A percentile compares a stretch with the other conserved stretches of the same genome.
phyloP scores from a whole-genome alignment of 441 rosid genomes.

The Adansonia gregorii region DNA sequence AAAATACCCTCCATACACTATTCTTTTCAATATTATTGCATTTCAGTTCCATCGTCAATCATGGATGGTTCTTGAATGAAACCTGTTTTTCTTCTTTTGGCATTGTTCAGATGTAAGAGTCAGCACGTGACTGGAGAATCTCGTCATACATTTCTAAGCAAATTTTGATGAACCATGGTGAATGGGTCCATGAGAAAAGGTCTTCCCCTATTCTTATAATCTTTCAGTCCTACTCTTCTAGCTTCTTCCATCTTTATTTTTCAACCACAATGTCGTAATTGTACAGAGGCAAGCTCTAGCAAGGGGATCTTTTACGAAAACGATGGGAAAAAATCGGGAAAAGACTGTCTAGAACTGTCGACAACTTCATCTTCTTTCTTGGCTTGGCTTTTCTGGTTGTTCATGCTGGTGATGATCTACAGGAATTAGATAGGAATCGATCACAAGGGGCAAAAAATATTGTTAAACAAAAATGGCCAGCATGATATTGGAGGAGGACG shows the following conservation, averaged over 20 bases:
- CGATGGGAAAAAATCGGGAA: no score
- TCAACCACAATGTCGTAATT: not conserved
- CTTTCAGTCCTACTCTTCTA: not conserved
- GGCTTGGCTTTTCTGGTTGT: not conserved
- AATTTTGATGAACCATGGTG: slow-evolving; percentile 1
- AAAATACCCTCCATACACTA: not conserved
- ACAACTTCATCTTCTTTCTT: not conserved
- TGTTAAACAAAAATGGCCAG: not conserved
- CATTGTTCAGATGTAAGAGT: not conserved
- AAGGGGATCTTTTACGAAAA: no score
- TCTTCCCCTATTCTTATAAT: no score
- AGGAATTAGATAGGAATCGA: not conserved
- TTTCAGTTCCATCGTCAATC: not conserved
- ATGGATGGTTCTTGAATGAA: not conserved
- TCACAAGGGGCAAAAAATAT: not conserved
- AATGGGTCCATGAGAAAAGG: not conserved
- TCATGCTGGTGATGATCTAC: not conserved
- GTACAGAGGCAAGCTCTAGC: no score
- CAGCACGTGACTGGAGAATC: not conserved
- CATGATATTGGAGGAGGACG: not conserved
- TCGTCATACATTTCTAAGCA: not conserved
- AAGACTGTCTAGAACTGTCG: no score
- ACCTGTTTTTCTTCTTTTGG: not conserved
- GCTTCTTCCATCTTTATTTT: not conserved
- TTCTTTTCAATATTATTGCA: not conserved